Evolutionary conservation across 2,329 filamentous ascomycete genomes (phyloP), one percentile per base, ranked within the genome.

Genomic region (Alternaria sp.): DNA sequence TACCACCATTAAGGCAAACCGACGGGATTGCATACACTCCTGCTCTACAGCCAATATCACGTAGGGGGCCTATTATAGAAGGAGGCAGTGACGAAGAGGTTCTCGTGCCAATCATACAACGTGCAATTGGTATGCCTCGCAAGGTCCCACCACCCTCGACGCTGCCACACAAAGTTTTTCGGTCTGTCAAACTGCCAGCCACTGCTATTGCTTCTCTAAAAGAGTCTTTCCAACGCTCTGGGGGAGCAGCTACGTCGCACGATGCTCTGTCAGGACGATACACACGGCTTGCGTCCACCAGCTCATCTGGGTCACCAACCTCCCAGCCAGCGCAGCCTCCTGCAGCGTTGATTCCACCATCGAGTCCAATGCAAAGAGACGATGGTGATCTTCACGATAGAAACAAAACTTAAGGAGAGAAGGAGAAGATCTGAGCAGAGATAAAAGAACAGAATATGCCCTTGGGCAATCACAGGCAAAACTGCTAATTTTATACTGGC

Each of bases 91-190:
- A 36, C 6, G 12, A 14, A 6, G 3, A 16, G 32, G 5, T 36
- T 6, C 12, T 36, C 32, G 5, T 6, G 5, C 32, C 12, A 14
- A 36, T 36, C 12, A 14, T 36, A 36, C 32, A 36, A 36, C 3
- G 6, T 36, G 32, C 32, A 10, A 36, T 6, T 36, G 32, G 0
- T 36, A 36, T 16, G 32, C 32, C 12, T 16, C 32, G 32, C 32
- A 3, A 36, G 5, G 5, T 36, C 14, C 2, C 12, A 36, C 12
- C 32, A 6, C 32, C 32, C 14, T 12, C 5, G 14, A 36, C 0
- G 0, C 12, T 36, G 14, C 12, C 6, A 16, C 32, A 2, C 1
- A 1, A 1, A 3, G 14, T 36, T 16, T 7, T 7, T 14, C 12
- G 5, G 32, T 6, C 32, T 36, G 32, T 36, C 12, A 36, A 8